A percentile compares a stretch with the other conserved stretches of the same genome.
Conservation (phyloP, 2,329 filamentous ascomycete species). For the Nothomitra cinnamomea region DNA sequence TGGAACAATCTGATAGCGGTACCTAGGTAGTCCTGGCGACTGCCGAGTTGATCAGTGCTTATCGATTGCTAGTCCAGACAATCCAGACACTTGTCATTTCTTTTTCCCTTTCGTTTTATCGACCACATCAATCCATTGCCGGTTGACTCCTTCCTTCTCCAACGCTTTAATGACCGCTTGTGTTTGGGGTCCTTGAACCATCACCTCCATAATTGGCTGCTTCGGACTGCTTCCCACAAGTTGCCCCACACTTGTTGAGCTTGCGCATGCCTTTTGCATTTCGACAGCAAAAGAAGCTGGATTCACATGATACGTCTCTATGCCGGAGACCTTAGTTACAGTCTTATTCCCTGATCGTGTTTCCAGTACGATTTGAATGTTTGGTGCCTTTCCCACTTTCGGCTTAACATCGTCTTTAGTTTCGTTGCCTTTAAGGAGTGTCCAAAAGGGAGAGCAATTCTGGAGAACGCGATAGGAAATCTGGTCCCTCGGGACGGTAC, state of each 20-base stretch:
- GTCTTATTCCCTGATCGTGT: slow-evolving; percentile 50
- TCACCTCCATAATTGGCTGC: slow-evolving; percentile 46
- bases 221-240: slow-evolving; percentile 41
- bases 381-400: slow-evolving; percentile 42
- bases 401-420: slow-evolving; percentile 34
- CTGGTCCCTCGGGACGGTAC: slow-evolving; percentile 40
- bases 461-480: slow-evolving; percentile 41
- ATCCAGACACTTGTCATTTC: slow-evolving; percentile 5
- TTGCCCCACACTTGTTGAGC: slow-evolving; percentile 47
- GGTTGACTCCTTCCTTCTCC: slow-evolving; percentile 38
- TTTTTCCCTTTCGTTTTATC: slow-evolving; percentile 55
- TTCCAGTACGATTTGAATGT: slow-evolving; percentile 41
- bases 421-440: slow-evolving; percentile 34
- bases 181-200: slow-evolving; percentile 50
- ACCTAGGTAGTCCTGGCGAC: too few relatives aligned
- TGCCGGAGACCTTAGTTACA: slow-evolving; percentile 42
- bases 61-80: not conserved
- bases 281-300: slow-evolving; percentile 46
- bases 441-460: slow-evolving; percentile 37
- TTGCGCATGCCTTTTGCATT: slow-evolving; percentile 48
- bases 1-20: too few relatives aligned
- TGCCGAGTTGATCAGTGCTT: not conserved
- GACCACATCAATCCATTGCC: slow-evolving; percentile 43
- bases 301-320: slow-evolving; percentile 44
- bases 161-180: slow-evolving; percentile 42